Conservation (phyloP, 441 rosid species). For the Adansonia gregorii region DNA sequence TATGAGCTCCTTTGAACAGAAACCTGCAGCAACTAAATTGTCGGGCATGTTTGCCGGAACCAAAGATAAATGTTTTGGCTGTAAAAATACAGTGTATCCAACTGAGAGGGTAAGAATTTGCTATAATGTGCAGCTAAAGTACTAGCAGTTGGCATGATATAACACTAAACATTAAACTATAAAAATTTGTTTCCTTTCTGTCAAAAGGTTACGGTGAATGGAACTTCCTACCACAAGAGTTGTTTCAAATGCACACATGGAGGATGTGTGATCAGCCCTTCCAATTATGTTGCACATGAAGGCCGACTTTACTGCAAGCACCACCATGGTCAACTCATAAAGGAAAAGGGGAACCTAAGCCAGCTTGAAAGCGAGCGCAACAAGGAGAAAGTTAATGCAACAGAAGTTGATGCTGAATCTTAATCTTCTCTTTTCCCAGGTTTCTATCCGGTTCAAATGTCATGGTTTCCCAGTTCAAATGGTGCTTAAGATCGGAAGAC, state of each 20-base stretch:
- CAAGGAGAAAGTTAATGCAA: slow-evolving; percentile 37
- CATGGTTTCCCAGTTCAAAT: slow-evolving; percentile 29
- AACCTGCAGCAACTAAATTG: slow-evolving; percentile 71
- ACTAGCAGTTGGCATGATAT: not conserved
- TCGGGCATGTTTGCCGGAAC: slow-evolving; percentile 95
- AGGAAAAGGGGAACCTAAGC: slow-evolving; percentile 95
- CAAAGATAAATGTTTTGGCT: slow-evolving; percentile 85
- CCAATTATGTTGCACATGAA: slow-evolving; percentile 44
- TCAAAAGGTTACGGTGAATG: slow-evolving; percentile 81
- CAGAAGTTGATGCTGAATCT: slow-evolving; percentile 40
- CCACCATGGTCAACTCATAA: slow-evolving; percentile 87
- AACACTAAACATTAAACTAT: not conserved
- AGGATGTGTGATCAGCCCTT: slow-evolving; percentile 20
- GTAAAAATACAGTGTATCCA: slow-evolving; percentile 88
- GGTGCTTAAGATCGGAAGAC: slow-evolving; percentile 19
- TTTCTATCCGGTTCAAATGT: slow-evolving; percentile 24
- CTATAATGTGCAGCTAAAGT: not conserved
- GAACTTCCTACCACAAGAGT: slow-evolving; percentile 87
- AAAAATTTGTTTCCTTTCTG: not conserved
- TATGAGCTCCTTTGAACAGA: slow-evolving; percentile 51
- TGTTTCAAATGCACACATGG: slow-evolving; percentile 67
- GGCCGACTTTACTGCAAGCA: slow-evolving; percentile 95
- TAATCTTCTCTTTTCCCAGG: slow-evolving; percentile 28
- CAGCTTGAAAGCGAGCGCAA: slow-evolving; percentile 83
- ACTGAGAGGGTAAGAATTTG: slow-evolving; percentile 75